Conservation (phyloP, 2,329 filamentous ascomycete species). For the Phialophora chinensis region DNA sequence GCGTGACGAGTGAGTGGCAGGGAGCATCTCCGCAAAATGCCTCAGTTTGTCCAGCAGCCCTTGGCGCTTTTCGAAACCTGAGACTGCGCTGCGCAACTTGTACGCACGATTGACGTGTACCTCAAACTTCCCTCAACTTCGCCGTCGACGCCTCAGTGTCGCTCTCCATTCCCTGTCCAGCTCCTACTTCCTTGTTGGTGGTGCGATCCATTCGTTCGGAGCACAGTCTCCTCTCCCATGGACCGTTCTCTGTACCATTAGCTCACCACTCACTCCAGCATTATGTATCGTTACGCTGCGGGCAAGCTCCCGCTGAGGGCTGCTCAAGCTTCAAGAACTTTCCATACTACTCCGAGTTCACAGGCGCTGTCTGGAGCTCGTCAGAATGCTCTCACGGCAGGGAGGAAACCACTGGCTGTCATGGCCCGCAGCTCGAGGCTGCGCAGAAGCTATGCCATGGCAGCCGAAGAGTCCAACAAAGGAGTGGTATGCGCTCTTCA, state of each 20-base stretch:
- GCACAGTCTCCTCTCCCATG: slow-evolving; percentile 30
- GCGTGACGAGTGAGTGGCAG: neutral
- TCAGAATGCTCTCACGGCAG: slow-evolving; percentile 42
- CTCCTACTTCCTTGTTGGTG: slow-evolving; percentile 24
- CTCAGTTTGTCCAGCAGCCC: slow-evolving; percentile 5
- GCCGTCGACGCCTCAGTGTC: slow-evolving; percentile 8
- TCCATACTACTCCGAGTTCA: slow-evolving; percentile 24
- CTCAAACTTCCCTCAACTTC: slow-evolving; percentile 4
- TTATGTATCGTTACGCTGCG: slow-evolving; percentile 35
- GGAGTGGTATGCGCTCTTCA: slow-evolving; percentile 61
- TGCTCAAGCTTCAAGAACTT: slow-evolving; percentile 31
- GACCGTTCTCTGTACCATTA: slow-evolving; percentile 35
- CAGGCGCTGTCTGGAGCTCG: slow-evolving; percentile 15
- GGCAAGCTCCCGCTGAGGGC: slow-evolving; percentile 34
- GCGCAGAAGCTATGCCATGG: slow-evolving; percentile 63
- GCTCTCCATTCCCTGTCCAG: slow-evolving; percentile 4
- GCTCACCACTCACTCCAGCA: slow-evolving; percentile 16
- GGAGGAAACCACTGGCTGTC: slow-evolving; percentile 52
- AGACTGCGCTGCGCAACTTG: slow-evolving; percentile 4
- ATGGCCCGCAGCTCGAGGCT: slow-evolving; percentile 47
- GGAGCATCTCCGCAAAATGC: slow-evolving; percentile 12
- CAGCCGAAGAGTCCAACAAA: slow-evolving; percentile 63
- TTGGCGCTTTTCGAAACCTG: neutral
- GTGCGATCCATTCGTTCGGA: slow-evolving; percentile 19
- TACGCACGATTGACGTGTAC: neutral